Base-by-base conservation (phyloP, 352 stramenopile genomes). In the Blastocystis sp. region DNA sequence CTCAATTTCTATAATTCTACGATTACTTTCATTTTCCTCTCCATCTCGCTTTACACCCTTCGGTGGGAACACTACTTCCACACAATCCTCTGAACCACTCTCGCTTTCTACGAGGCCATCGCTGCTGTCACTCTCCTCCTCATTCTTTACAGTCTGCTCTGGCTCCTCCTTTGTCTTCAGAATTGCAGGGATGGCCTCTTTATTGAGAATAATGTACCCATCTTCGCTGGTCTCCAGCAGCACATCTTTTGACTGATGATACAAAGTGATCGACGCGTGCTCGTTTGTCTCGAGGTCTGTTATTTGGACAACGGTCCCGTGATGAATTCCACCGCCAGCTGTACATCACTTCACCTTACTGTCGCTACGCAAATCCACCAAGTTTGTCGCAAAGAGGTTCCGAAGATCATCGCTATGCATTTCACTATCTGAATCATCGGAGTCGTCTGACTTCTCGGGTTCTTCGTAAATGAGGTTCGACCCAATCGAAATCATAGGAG, bases 191-290 rank as follows among this genome's bases (percentile, higher is more conserved):
- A 88, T 69, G 13, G 70, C 77, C 43, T 79, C 66, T 59, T 37
- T 59, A 55, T 79, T 79, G 34, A 88, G 37, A n/a, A 88, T 43
- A n/a, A 79, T 43, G 43, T 79, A 88, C 34, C 66, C 77, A 15
- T 88, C 56, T 15, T 88, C 73, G 56, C 39, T 69, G 29, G 64
- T 84, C 0, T 50, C 54, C 73, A 84, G 11, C 15, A 84, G 7
- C 37, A 23, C 47, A 45, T 84, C 73, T 34, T 66, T 4, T 1
- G 34, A 18, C 26, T 84, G 73, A 45, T 84, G 73, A 45, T 84
- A 84, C 34, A 84, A 20, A 5, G 73, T 84, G 37, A 84, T 66
- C 45, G 73, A 84, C 15, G 47, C 50, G n/a, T 84, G 73, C 73
- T 84, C 23, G 55, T 84, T 66, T 23, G 29, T 84, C 6, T 69